phyloP scores from a whole-genome alignment of 331 rosid species.

The Ulmus americana region DNA sequence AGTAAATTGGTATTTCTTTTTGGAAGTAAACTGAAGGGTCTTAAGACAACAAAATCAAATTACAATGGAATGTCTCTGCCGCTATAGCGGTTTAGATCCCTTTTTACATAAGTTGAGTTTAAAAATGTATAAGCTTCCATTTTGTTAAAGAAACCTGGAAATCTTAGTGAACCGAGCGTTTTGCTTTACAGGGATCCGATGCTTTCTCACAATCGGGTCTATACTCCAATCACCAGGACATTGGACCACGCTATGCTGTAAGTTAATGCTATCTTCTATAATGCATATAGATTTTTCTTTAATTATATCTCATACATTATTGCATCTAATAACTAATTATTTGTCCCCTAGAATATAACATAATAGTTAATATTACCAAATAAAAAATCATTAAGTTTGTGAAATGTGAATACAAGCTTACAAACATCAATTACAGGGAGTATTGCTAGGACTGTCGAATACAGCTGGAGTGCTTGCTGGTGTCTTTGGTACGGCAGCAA shows the following conservation, averaged over 20 bases:
- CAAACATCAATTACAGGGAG: constrained; percentile 54
- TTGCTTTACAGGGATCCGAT: constrained; percentile 54
- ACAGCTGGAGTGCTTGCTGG: constrained; percentile 97
- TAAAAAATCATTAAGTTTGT: neutral
- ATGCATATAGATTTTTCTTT: too few relatives aligned
- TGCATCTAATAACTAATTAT: too few relatives aligned
- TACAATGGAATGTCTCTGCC: neutral
- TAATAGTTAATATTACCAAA: too few relatives aligned
- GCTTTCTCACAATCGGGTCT: constrained; percentile 95
- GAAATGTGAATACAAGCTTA: neutral
- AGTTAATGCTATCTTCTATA: constrained; percentile 34
- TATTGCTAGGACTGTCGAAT: constrained; percentile 76
- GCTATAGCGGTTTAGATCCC: neutral
- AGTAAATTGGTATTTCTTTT: neutral
- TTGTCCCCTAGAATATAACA: too few relatives aligned
- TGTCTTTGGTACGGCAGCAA: constrained; percentile 91
- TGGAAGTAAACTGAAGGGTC: neutral
- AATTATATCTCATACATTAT: too few relatives aligned
- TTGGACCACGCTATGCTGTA: constrained; percentile 95
- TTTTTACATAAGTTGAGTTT: neutral
- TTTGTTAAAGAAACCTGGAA: neutral
- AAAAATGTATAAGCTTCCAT: neutral
- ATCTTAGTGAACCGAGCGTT: neutral
- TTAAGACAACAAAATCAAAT: neutral
- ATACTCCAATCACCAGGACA: constrained; percentile 87